Percentiles rank a stretch among this genome's conserved stretches.
Evolutionary conservation across 768 basidiomycete species (phyloP).

Genomic region (Candolleomyces aberdarensis): DNA sequence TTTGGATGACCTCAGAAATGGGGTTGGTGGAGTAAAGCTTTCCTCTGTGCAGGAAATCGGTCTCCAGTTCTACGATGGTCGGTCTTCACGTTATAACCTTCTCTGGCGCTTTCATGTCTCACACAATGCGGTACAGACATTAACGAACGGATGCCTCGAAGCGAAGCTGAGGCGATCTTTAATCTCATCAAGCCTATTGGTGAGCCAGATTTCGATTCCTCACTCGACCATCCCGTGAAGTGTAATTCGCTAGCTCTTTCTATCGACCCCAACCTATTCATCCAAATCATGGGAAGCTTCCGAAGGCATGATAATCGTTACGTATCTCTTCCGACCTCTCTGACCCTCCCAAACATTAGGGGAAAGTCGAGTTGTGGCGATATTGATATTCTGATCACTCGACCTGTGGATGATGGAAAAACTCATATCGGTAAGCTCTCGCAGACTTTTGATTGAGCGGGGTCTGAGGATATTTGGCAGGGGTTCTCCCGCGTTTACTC

Average conservation of each 20-base stretch:
- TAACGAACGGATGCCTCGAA: slow-evolving; percentile 79
- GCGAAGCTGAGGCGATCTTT: slow-evolving; percentile 74
- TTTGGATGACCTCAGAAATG: slow-evolving; percentile 64
- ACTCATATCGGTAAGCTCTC: slow-evolving; percentile 64
- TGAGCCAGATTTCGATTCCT: slow-evolving; percentile 22
- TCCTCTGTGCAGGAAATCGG: slow-evolving; percentile 64
- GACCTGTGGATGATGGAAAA: slow-evolving; percentile 65
- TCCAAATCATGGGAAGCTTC: slow-evolving; percentile 93
- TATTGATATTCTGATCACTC: slow-evolving; percentile 86
- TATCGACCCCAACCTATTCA: slow-evolving; percentile 66
- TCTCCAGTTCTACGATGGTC: slow-evolving; percentile 67
- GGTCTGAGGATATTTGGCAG: slow-evolving; percentile 28
- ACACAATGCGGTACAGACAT: slow-evolving; percentile 50
- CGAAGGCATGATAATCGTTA: slow-evolving; percentile 46
- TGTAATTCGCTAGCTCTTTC: slow-evolving; percentile 47
- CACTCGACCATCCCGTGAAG: not conserved
- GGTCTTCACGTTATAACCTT: slow-evolving; percentile 11
- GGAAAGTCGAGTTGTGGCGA: slow-evolving; percentile 85
- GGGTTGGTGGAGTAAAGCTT: slow-evolving; percentile 62
- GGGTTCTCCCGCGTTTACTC: slow-evolving; percentile 60
- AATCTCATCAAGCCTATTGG: slow-evolving; percentile 70
- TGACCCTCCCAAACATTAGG: slow-evolving; percentile 33
- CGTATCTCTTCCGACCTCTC: not conserved
- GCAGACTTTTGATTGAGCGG: not conserved
- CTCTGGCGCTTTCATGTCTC: not conserved